phyloP scores from a whole-genome alignment of 2,329 filamentous ascomycete species.

The Neophaeococcomyces mojaviensis region DNA sequence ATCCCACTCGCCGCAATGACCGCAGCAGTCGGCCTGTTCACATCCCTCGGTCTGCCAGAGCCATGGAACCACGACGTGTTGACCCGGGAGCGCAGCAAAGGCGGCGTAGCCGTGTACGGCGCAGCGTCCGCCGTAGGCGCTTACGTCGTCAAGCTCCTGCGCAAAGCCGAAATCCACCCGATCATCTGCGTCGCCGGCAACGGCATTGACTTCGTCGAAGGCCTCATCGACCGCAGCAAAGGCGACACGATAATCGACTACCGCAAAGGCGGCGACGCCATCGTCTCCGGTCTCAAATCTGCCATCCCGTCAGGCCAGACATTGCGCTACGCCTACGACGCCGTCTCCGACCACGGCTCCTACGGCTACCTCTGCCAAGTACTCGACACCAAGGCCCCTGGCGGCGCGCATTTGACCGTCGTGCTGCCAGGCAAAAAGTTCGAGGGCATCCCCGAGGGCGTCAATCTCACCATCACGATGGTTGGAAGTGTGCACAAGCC shows the following conservation, averaged over 20 bases:
- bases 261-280: conserved; percentile 47
- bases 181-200: conserved; percentile 53
- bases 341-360: conserved; percentile 48
- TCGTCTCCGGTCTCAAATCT: conserved; percentile 40
- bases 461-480: conserved; percentile 14
- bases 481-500: conserved; percentile 17
- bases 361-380: conserved; percentile 39
- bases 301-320: conserved; percentile 34
- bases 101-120: conserved; percentile 46
- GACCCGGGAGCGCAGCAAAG: background rate
- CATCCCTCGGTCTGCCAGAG: conserved; percentile 9
- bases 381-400: conserved; percentile 31
- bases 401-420: conserved; percentile 5
- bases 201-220: conserved; percentile 44
- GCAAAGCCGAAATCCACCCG: conserved; percentile 51
- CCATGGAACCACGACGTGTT: conserved; percentile 6
- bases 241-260: conserved; percentile 57
- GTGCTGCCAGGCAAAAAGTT: conserved; percentile 12
- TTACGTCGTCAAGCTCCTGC: conserved; percentile 52
- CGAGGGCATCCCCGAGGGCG: conserved; percentile 12
- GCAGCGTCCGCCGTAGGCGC: conserved; percentile 50
- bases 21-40: conserved; percentile 11
- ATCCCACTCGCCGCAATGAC: conserved; percentile 14
- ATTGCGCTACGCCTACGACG: conserved; percentile 50
- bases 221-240: conserved; percentile 43